Percentiles rank a stretch among this genome's conserved stretches.
Conservation (phyloP, 1,139 yeast species). For the Magnusiomyces paraingens region DNA sequence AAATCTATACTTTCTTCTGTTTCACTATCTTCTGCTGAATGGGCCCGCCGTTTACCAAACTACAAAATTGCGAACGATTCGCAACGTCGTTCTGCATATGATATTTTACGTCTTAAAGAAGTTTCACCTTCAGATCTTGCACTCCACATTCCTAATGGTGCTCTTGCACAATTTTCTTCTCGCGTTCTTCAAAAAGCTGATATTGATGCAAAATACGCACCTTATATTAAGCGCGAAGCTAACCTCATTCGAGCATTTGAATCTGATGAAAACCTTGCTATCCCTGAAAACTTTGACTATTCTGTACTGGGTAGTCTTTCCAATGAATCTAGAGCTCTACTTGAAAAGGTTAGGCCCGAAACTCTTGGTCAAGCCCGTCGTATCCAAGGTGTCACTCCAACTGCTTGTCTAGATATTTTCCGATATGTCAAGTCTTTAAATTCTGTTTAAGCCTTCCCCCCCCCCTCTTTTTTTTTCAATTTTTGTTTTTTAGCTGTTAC, state of each 20-base stretch:
- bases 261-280: conserved; percentile 66
- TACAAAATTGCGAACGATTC: conserved; percentile 33
- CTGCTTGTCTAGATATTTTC: conserved; percentile 36
- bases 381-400: conserved; percentile 88
- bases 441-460: too few relatives aligned
- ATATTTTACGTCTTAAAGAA: conserved; percentile 44
- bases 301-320: conserved; percentile 48
- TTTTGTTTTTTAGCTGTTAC: background rate
- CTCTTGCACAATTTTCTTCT: conserved; percentile 35
- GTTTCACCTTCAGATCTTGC: conserved; percentile 28
- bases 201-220: conserved; percentile 77
- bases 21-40: conserved; percentile 49
- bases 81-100: conserved; percentile 50
- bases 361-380: conserved; percentile 94
- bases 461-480: background rate
- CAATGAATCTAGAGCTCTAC: conserved; percentile 62
- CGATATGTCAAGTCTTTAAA: conserved; percentile 22
- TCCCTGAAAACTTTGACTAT: conserved; percentile 66
- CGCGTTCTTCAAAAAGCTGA: conserved; percentile 58
- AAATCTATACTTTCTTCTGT: conserved; percentile 42
- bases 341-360: conserved; percentile 73
- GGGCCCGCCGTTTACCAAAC: conserved; percentile 43
- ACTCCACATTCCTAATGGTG: background rate
- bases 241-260: conserved; percentile 68
- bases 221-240: conserved; percentile 68